phyloP scores from a whole-genome alignment of 768 basidiomycete species.

The Russula sp. region DNA sequence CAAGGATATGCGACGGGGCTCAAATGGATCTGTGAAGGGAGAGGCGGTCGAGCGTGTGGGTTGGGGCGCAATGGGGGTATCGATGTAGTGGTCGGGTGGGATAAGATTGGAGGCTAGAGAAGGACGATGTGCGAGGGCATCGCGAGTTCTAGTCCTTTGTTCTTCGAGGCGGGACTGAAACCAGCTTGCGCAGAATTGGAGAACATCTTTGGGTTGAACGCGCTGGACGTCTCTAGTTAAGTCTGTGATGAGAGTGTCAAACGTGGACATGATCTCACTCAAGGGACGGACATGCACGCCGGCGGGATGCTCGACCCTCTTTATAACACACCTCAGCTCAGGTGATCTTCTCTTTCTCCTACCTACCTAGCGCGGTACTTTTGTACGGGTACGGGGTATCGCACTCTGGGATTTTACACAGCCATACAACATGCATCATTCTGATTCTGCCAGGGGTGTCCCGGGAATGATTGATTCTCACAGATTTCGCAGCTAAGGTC shows the following conservation, averaged over 20 bases:
- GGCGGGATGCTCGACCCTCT: background rate
- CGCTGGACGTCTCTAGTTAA: conserved; percentile 81
- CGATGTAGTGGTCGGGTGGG: conserved; percentile 54
- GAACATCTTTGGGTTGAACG: conserved; percentile 82
- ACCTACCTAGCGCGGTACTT: too few species aligned
- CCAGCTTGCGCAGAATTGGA: conserved; percentile 94
- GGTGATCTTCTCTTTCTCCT: too few species aligned
- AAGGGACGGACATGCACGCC: too few species aligned
- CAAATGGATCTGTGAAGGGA: conserved; percentile 48
- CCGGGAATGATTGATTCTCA: too few species aligned
- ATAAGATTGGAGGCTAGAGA: conserved; percentile 44
- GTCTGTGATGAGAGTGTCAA: conserved; percentile 76
- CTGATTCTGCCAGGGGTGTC: too few species aligned
- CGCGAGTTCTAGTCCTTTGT: conserved; percentile 69
- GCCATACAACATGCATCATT: too few species aligned
- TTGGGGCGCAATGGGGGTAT: conserved; percentile 36
- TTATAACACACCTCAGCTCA: background rate
- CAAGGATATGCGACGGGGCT: conserved; percentile 49
- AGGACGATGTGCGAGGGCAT: conserved; percentile 51
- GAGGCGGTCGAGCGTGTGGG: conserved; percentile 42
- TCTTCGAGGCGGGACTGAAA: conserved; percentile 85
- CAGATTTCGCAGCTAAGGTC: too few species aligned
- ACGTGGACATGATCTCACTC: conserved; percentile 52
- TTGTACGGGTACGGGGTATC: too few species aligned
- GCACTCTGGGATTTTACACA: too few species aligned